Percentiles rank a stretch among this genome's conserved stretches.
phyloP scores from a whole-genome alignment of 2,329 filamentous ascomycete genomes.

The Aureobasidium uvarum region DNA sequence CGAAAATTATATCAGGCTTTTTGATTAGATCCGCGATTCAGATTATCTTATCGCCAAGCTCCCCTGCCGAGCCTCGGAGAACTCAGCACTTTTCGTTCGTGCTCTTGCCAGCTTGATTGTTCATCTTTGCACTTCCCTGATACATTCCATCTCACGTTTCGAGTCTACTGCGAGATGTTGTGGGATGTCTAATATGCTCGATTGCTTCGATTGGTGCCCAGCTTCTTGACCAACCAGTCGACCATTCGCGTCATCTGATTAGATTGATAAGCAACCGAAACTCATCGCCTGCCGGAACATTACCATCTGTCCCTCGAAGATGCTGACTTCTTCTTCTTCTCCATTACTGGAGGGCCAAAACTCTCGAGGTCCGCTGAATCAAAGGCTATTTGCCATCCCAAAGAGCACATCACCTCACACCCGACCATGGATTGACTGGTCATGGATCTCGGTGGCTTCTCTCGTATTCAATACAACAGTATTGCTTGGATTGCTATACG shows the following conservation, averaged over 20 bases:
- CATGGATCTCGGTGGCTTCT: background rate
- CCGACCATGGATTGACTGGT: background rate
- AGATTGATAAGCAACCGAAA: conserved; percentile 14
- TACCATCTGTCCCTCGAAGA: background rate
- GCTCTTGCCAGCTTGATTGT: background rate
- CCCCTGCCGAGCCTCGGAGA: conserved; percentile 3
- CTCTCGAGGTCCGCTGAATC: background rate
- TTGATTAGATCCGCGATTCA: conserved; percentile 3
- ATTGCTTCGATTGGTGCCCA: background rate
- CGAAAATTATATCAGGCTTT: no score
- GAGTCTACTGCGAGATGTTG: background rate
- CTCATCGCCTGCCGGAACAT: background rate
- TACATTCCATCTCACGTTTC: no score
- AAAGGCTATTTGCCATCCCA: background rate
- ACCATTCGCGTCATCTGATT: conserved; percentile 17
- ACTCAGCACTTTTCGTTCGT: background rate
- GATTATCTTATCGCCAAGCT: conserved; percentile 19
- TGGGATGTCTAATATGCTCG: background rate
- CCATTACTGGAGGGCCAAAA: background rate
- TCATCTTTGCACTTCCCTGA: background rate
- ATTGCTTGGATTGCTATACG: conserved; percentile 9
- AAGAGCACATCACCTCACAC: background rate
- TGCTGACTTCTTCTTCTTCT: conserved; percentile 17
- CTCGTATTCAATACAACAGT: background rate
- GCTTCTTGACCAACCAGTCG: background rate